Conservation (phyloP, 139 green algal species). For the Picochlorum sp. region DNA sequence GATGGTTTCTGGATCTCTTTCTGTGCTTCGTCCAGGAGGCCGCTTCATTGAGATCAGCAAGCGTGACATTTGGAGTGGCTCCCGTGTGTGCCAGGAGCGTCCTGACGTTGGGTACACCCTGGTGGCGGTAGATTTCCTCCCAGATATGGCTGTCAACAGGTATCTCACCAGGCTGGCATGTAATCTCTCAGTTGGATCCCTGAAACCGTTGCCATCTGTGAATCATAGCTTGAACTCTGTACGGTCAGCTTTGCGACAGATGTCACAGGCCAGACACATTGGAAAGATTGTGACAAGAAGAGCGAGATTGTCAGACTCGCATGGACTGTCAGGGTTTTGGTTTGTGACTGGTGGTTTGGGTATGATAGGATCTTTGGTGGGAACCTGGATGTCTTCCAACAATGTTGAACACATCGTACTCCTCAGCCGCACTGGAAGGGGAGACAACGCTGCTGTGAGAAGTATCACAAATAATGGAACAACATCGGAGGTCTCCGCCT, state of each 20-base stretch:
- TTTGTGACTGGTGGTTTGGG: conserved; percentile 35
- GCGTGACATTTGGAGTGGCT: conserved; percentile 66
- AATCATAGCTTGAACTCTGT: conserved; percentile 35
- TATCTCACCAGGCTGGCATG: neutral
- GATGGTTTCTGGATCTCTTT: too few species aligned
- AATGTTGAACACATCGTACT: conserved; percentile 11
- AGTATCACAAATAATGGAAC: conserved; percentile 14
- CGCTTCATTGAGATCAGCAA: conserved; percentile 69
- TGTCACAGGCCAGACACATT: conserved; percentile 70
- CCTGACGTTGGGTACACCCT: conserved; percentile 60
- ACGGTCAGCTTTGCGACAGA: conserved; percentile 63
- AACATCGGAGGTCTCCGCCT: neutral
- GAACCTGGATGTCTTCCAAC: conserved; percentile 48
- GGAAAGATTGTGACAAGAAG: conserved; percentile 70
- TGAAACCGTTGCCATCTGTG: conserved; percentile 41
- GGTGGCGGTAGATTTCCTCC: conserved; percentile 79
- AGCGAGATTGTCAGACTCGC: neutral
- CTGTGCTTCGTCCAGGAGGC: too few species aligned
- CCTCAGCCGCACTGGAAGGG: conserved; percentile 12
- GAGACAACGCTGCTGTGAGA: neutral
- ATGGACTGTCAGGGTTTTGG: neutral
- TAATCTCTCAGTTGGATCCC: conserved; percentile 27
- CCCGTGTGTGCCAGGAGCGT: conserved; percentile 45
- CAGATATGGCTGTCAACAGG: conserved; percentile 15
- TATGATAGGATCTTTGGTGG: conserved; percentile 40